phyloP scores from a whole-genome alignment of 1,139 yeast genomes.

The Blastobotrys raffinosifermentans region DNA sequence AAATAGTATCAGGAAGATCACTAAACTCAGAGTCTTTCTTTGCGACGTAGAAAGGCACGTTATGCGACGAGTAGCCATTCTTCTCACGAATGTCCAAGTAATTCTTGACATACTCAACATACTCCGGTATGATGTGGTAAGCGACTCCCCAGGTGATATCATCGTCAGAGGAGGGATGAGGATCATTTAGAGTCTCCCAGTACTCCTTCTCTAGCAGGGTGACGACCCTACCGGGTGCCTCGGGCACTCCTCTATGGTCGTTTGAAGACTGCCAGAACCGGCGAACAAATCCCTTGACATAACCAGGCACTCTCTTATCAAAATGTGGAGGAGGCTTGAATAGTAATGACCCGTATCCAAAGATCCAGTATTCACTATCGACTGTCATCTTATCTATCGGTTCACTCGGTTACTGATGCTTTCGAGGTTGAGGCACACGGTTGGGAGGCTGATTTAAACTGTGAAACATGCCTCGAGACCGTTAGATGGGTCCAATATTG shows the following conservation, averaged over 20 bases:
- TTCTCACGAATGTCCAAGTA: slow-evolving; percentile 80
- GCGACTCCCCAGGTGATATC: slow-evolving; percentile 75
- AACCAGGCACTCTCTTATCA: slow-evolving; percentile 61
- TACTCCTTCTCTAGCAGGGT: slow-evolving; percentile 58
- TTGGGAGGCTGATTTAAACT: not conserved
- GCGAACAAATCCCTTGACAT: slow-evolving; percentile 67
- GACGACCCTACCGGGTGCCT: slow-evolving; percentile 79
- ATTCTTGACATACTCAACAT: slow-evolving; percentile 54
- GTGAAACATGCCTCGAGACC: not conserved
- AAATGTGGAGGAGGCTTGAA: slow-evolving; percentile 87
- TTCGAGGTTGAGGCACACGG: not conserved
- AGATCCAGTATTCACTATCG: slow-evolving; percentile 50
- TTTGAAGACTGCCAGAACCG: slow-evolving; percentile 89
- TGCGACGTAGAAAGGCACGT: slow-evolving; percentile 59
- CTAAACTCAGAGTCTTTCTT: slow-evolving; percentile 33
- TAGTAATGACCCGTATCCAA: slow-evolving; percentile 86
- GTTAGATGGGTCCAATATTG: too few relatives aligned
- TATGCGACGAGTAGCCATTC: slow-evolving; percentile 74
- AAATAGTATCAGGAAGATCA: slow-evolving; percentile 33
- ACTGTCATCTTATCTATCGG: slow-evolving; percentile 8
- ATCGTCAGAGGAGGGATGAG: slow-evolving; percentile 38
- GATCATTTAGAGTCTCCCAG: slow-evolving; percentile 39
- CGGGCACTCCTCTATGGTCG: slow-evolving; percentile 89
- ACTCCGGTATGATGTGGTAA: slow-evolving; percentile 65
- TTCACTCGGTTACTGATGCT: not conserved